Conservation (phyloP, 352 stramenopile species). For the Pseudoperonospora humuli region DNA sequence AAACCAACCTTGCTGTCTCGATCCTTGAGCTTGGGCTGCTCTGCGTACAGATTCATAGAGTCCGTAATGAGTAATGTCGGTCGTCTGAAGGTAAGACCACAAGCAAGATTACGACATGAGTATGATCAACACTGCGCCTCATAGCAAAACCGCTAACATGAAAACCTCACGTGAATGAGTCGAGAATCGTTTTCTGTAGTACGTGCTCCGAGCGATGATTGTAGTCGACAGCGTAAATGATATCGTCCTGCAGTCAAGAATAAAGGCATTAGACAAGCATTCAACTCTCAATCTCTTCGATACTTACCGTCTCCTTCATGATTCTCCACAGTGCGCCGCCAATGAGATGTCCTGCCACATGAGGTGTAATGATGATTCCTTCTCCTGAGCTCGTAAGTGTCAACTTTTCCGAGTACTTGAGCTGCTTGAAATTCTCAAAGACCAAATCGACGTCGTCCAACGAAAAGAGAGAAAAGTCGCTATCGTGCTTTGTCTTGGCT, state of each 20-base stretch:
- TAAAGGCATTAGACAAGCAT: not conserved
- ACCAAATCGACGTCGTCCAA: constrained; percentile 92
- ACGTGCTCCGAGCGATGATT: constrained; percentile 94
- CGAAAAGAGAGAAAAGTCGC: constrained; percentile 85
- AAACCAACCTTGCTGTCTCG: constrained; percentile 59
- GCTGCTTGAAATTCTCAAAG: constrained; percentile 88
- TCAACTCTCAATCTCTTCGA: not conserved
- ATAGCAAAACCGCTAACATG: too few relatives aligned
- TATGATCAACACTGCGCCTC: not conserved
- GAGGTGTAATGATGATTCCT: constrained; percentile 90
- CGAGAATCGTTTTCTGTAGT: constrained; percentile 90
- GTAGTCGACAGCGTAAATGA: constrained; percentile 89
- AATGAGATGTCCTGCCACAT: constrained; percentile 91
- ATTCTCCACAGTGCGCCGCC: constrained; percentile 92
- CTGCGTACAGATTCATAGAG: constrained; percentile 81
- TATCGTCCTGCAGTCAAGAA: constrained; percentile 68
- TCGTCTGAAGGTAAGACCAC: constrained; percentile 33
- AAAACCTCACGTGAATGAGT: constrained; percentile 80
- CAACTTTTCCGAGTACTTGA: constrained; percentile 94
- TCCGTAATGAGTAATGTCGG: constrained; percentile 84
- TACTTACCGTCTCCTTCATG: constrained; percentile 87
- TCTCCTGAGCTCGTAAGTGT: constrained; percentile 79
- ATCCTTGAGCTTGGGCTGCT: constrained; percentile 85
- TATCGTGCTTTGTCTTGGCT: constrained; percentile 87
- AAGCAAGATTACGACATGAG: constrained; percentile 1